Conservation (phyloP, 345 rosid genomes). For the Syzygium jambos region DNA sequence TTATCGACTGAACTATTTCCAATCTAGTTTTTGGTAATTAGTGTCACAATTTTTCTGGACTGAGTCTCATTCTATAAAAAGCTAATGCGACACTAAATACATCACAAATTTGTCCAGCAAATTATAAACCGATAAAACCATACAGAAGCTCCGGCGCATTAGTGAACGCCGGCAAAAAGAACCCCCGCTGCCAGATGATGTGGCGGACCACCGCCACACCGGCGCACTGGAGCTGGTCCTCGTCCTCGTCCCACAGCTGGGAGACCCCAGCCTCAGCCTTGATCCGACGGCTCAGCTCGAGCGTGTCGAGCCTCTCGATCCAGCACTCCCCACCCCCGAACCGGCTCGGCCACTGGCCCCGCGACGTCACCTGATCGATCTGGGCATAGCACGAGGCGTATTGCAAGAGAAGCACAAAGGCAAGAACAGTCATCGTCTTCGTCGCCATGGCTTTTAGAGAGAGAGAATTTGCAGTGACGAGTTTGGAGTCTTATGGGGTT, state of each 20-base stretch:
- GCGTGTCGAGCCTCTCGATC: constrained; percentile 17
- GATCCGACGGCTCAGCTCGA: constrained; percentile 18
- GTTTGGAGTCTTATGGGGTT: neutral
- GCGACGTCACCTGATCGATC: neutral
- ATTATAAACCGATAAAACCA: neutral
- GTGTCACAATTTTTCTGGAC: neutral
- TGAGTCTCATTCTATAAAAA: neutral
- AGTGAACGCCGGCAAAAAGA: constrained; percentile 30
- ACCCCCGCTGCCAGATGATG: constrained; percentile 15
- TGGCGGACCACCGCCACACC: constrained; percentile 34
- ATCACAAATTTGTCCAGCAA: neutral
- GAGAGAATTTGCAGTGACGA: neutral
- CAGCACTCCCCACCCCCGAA: constrained; percentile 21
- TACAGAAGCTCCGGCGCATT: constrained; percentile 26
- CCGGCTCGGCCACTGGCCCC: neutral
- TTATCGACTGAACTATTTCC: neutral
- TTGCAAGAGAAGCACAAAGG: neutral
- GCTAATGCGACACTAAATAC: too few species aligned
- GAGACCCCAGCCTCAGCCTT: constrained; percentile 31
- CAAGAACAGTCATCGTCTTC: neutral
- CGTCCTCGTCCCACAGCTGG: constrained; percentile 31
- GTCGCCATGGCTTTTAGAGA: neutral
- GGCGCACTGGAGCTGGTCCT: constrained; percentile 31
- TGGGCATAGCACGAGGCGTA: neutral
- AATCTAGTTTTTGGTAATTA: neutral